Evolutionary conservation across 2,329 filamentous ascomycete genomes (phyloP).

Genomic region (Dothidotthia symphoricarpi): DNA sequence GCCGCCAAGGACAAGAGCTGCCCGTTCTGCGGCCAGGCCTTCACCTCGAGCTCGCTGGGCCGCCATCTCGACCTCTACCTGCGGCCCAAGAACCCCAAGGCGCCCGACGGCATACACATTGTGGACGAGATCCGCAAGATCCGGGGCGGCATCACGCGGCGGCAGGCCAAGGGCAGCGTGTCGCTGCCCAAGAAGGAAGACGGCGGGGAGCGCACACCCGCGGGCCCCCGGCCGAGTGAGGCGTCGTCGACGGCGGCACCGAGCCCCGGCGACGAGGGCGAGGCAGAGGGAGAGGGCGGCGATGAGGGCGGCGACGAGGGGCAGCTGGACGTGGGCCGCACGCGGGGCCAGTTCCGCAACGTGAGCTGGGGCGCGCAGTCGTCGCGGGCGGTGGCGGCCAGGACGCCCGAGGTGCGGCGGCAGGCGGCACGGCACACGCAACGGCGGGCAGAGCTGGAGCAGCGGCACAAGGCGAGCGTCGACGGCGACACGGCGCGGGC

Average conservation of each 20-base stretch:
- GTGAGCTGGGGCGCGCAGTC: conserved; percentile 74
- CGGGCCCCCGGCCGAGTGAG: conserved; percentile 24
- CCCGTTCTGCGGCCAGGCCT: conserved; percentile 82
- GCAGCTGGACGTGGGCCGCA: conserved; percentile 35
- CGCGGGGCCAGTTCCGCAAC: conserved; percentile 53
- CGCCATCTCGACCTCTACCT: conserved; percentile 94
- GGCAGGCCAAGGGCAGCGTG: conserved; percentile 70
- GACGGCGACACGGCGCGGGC: conserved; percentile 77
- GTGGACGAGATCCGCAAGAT: conserved; percentile 84
- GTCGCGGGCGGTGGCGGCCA: conserved; percentile 29
- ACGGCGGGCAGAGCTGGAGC: conserved; percentile 61
- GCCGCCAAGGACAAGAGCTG: conserved; percentile 82
- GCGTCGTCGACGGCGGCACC: conserved; percentile 28
- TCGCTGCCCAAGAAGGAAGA: conserved; percentile 51
- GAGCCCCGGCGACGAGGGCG: conserved; percentile 19
- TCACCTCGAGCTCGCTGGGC: conserved; percentile 82
- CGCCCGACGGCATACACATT: conserved; percentile 81
- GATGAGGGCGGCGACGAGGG: conserved; percentile 10
- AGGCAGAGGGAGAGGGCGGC: conserved; percentile 16
- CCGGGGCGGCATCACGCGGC: conserved; percentile 79
- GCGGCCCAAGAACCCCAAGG: conserved; percentile 87
- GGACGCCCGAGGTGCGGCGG: conserved; percentile 44
- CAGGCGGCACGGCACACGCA: conserved; percentile 33
- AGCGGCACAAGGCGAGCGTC: conserved; percentile 63
- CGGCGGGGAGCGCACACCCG: conserved; percentile 25